phyloP scores from a whole-genome alignment of 2,329 filamentous ascomycete species.

The Fusarium secorum region DNA sequence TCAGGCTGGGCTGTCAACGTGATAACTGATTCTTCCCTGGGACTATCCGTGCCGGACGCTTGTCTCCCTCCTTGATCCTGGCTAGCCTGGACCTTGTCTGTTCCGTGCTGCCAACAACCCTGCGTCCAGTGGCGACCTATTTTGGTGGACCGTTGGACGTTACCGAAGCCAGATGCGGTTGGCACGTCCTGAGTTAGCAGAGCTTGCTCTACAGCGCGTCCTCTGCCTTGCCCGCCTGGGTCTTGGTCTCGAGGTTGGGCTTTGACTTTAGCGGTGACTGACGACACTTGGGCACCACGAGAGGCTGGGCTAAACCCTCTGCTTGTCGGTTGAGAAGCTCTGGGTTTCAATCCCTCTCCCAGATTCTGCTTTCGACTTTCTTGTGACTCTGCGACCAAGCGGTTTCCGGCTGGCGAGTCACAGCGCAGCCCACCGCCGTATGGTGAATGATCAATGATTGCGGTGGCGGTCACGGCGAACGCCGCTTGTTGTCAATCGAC shows the following conservation, averaged over 20 bases:
- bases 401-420: conserved; percentile 37
- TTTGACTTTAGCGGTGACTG: conserved; percentile 37
- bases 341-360: background rate
- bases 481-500: conserved; percentile 23
- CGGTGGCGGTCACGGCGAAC: conserved; percentile 13
- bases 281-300: conserved; percentile 32
- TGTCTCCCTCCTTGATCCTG: conserved; percentile 37
- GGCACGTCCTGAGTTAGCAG: conserved; percentile 25
- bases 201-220: conserved; percentile 18
- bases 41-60: conserved; percentile 20
- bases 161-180: conserved; percentile 36
- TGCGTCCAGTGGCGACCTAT: conserved; percentile 33
- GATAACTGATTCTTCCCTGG: conserved; percentile 22
- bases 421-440: conserved; percentile 26
- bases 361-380: conserved; percentile 3
- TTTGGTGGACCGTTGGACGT: conserved; percentile 40
- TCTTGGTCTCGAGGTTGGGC: conserved; percentile 25
- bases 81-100: conserved; percentile 25
- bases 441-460: conserved; percentile 28
- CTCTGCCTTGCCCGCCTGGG: conserved; percentile 24
- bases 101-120: conserved; percentile 31
- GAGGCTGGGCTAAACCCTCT: conserved; percentile 16
- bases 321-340: background rate
- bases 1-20: conserved; percentile 3
- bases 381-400: conserved; percentile 29